Evolutionary conservation across 345 rosid genomes (phyloP).

Genomic region (Citropsis articulata): DNA sequence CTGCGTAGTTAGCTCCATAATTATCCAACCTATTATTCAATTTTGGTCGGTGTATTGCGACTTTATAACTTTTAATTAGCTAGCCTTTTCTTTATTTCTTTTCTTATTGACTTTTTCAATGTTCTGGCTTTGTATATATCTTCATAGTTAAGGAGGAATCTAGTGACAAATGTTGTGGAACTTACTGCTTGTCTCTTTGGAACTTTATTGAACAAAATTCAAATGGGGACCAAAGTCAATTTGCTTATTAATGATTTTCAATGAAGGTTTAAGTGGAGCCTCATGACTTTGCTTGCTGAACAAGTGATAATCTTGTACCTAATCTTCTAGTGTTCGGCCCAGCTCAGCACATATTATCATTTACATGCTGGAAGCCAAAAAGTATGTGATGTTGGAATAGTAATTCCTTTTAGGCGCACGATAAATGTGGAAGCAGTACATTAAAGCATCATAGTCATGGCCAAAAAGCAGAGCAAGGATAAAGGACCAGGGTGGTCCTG

Average conservation of each 20-base stretch:
- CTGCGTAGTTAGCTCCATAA: constrained; percentile 6
- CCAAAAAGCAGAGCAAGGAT: not conserved
- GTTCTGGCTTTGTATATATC: not conserved
- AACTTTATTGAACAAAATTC: constrained; percentile 8
- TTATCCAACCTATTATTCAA: constrained; percentile 16
- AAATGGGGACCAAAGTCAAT: constrained; percentile 8
- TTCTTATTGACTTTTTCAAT: constrained; percentile 13
- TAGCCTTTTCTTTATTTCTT: constrained; percentile 17
- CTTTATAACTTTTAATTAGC: not conserved
- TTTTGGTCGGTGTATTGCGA: constrained; percentile 30
- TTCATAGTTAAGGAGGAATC: constrained; percentile 17
- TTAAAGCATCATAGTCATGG: constrained; percentile 3
- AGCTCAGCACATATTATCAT: not conserved
- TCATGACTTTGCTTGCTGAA: not conserved
- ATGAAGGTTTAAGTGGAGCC: constrained; percentile 4
- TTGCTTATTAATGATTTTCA: not conserved
- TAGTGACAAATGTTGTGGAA: constrained; percentile 20
- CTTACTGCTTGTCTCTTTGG: constrained; percentile 11
- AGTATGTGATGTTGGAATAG: not conserved
- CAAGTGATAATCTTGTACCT: constrained; percentile 9
- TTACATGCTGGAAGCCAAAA: not conserved
- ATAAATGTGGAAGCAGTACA: constrained; percentile 12
- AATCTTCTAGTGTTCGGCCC: not conserved
- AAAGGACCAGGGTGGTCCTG: constrained; percentile 2
- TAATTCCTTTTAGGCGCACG: constrained; percentile 2